phyloP scores from a whole-genome alignment of 2,329 filamentous ascomycete genomes.

The Paraphaeosphaeria sporulosa region DNA sequence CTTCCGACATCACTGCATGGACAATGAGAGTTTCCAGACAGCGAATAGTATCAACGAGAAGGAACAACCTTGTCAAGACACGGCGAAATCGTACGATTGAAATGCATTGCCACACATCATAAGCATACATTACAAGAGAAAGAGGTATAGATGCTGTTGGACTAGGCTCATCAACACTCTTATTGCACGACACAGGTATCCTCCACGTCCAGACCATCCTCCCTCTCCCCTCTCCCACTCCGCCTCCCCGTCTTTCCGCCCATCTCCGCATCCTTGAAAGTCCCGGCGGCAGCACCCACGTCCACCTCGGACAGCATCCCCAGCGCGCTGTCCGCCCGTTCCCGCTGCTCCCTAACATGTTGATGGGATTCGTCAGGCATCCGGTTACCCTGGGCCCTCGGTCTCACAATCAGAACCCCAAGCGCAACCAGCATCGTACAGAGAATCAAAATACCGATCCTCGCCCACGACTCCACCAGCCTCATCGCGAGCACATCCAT shows the following conservation, averaged over 20 bases:
- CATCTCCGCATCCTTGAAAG: conserved; percentile 8
- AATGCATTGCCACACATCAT: no score
- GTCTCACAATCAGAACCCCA: not conserved
- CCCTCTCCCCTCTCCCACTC: not conserved
- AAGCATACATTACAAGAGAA: not conserved
- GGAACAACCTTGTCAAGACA: no score
- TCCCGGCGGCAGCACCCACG: not conserved
- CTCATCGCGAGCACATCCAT: not conserved
- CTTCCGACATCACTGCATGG: no score
- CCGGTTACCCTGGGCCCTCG: not conserved
- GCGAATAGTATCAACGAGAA: no score
- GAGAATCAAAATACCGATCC: not conserved
- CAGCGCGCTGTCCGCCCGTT: not conserved
- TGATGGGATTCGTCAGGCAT: not conserved
- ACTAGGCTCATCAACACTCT: not conserved
- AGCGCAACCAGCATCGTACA: not conserved
- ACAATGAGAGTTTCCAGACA: no score
- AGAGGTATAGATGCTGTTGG: not conserved
- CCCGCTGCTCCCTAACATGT: not conserved
- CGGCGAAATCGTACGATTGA: no score
- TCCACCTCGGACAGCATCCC: not conserved
- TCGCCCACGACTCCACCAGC: not conserved
- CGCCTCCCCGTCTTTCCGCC: conserved; percentile 8
- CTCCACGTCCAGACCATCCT: conserved; percentile 25
- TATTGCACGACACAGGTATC: conserved; percentile 32